Percentiles rank a stretch among this genome's conserved stretches.
phyloP scores from a whole-genome alignment of 106 monocot species.

The Iris macrosiphon region DNA sequence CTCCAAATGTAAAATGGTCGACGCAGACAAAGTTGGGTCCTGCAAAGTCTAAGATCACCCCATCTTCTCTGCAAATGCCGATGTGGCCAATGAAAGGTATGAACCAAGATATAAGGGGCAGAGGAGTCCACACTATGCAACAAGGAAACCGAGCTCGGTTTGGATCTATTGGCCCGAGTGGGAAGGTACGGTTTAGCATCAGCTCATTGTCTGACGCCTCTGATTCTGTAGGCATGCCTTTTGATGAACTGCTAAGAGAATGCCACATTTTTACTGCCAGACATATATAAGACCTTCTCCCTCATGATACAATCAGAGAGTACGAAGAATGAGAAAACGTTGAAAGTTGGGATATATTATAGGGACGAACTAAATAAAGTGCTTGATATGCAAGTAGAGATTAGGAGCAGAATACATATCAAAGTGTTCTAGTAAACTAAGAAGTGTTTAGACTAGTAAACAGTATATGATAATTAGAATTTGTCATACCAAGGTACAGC shows the following conservation, averaged over 20 bases:
- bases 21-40: slow-evolving; percentile 91
- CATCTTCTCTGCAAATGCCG: slow-evolving; percentile 95
- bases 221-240: slow-evolving; percentile 20
- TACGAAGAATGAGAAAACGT: no score
- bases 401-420: no score
- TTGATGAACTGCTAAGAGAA: slow-evolving; percentile 2
- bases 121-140: slow-evolving; percentile 90
- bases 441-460: no score
- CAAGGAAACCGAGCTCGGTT: slow-evolving; percentile 77
- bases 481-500: no score
- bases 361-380: no score
- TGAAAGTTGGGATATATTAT: no score
- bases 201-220: slow-evolving; percentile 10
- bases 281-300: no score
- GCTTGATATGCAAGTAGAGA: no score
- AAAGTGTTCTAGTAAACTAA: no score
- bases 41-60: slow-evolving; percentile 91
- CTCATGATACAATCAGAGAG: no score
- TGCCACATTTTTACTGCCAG: not conserved
- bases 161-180: slow-evolving; percentile 63
- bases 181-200: slow-evolving; percentile 9
- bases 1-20: slow-evolving; percentile 85
- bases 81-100: slow-evolving; percentile 92
- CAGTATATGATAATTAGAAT: no score
- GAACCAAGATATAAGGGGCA: slow-evolving; percentile 88